A percentile compares a stretch with the other conserved stretches of the same genome.
Conservation (phyloP, 1,284 basidiomycete genomes). For the Meira nashicola region DNA sequence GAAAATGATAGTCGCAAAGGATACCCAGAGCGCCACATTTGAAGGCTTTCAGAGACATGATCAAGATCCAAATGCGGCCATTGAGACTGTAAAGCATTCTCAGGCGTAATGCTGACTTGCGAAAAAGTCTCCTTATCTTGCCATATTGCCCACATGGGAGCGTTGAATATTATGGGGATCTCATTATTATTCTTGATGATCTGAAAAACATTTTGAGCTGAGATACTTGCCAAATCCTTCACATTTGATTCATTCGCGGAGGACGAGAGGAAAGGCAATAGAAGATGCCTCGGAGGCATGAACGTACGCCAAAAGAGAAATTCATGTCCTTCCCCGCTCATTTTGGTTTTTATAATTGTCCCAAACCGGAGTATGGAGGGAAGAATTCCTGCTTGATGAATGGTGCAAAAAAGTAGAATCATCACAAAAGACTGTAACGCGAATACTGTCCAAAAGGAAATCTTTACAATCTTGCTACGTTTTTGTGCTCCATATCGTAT, state of each 20-base stretch:
- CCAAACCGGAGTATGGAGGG: slow-evolving; percentile 17
- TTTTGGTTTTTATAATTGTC: no score
- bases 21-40: neutral
- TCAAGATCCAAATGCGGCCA: slow-evolving; percentile 21
- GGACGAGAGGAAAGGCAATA: slow-evolving; percentile 10
- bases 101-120: no score
- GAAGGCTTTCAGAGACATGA: slow-evolving; percentile 19
- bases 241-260: slow-evolving; percentile 3
- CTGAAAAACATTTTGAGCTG: neutral
- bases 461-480: neutral
- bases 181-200: neutral
- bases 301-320: slow-evolving; percentile 29
- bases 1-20: neutral
- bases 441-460: neutral
- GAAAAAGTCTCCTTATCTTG: no score
- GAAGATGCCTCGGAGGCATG: slow-evolving; percentile 21
- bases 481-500: neutral
- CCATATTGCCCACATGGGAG: slow-evolving; percentile 13
- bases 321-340: no score
- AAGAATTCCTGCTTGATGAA: slow-evolving; percentile 30
- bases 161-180: neutral
- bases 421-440: slow-evolving; percentile 22
- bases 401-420: slow-evolving; percentile 24
- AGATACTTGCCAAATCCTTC: neutral
- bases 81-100: no score